Conservation (phyloP, 257 asterid genomes). For the Petrea volubilis region DNA sequence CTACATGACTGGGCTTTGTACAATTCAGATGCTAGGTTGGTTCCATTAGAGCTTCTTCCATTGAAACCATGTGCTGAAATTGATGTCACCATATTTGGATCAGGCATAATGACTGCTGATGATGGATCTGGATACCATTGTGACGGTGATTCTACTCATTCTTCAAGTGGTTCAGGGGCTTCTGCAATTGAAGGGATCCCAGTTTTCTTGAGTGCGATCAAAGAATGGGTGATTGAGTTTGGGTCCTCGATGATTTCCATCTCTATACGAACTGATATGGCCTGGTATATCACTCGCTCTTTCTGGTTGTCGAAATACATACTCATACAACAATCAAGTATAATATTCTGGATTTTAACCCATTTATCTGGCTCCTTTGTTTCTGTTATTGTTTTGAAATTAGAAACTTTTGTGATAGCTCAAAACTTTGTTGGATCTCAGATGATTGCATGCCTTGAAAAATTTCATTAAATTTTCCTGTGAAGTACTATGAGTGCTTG, state of each 20-base stretch:
- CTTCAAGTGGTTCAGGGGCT: slow-evolving; percentile 54
- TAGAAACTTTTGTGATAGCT: background rate
- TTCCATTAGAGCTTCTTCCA: slow-evolving; percentile 91
- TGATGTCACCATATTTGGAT: slow-evolving; percentile 86
- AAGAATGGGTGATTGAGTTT: slow-evolving; percentile 95
- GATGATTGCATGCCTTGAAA: slow-evolving; percentile 1
- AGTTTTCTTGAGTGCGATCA: slow-evolving; percentile 77
- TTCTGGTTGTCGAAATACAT: background rate
- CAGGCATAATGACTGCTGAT: slow-evolving; percentile 80
- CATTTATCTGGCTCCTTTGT: background rate
- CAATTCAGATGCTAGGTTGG: slow-evolving; percentile 89
- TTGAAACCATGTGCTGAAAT: slow-evolving; percentile 88
- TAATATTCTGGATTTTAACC: background rate
- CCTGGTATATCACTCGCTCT: slow-evolving; percentile 59
- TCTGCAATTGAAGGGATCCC: slow-evolving; percentile 77
- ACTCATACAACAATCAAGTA: background rate
- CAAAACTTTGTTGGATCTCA: background rate
- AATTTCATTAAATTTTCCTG: slow-evolving; percentile 2
- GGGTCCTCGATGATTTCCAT: slow-evolving; percentile 82
- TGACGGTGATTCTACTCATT: slow-evolving; percentile 61
- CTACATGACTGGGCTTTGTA: slow-evolving; percentile 93
- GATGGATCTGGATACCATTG: slow-evolving; percentile 88
- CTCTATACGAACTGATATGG: slow-evolving; percentile 87
- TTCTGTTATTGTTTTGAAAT: slow-evolving; percentile 1
- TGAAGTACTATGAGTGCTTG: background rate